Evolutionary conservation across 2,329 filamentous ascomycete species (phyloP), one percentile per base, ranked within the genome.

Genomic region (Coniochaeta sp.): DNA sequence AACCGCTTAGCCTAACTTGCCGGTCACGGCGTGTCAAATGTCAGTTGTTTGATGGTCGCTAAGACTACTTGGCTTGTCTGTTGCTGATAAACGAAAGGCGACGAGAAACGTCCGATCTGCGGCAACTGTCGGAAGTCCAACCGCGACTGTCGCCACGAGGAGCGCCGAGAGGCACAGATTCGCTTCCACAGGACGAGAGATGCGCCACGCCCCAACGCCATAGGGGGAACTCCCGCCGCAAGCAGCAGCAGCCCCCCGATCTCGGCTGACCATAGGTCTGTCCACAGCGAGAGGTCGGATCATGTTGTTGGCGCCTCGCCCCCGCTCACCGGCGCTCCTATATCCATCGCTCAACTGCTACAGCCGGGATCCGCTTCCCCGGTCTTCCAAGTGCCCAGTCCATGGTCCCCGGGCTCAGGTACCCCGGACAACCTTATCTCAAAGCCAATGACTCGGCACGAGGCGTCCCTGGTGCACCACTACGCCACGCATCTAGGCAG

Each of bases 21-120:
- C 42, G 24, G 42, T 27, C 42, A 47, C 42, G 42, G 24, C 42
- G 27, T 30, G 42, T 30, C 27, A 47, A 47, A 47, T 47, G 42
- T 30, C 3, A 6, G 42, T 46, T 27, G 14, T 4, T 26, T 38
- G 33, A 14, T n/a, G 33, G 18, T 38, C 6, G 33, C 33, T 20
- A 38, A n/a, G 7, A 6, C 16, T 10, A 4, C 20, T 28, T 10
- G 6, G 14, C 27, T 22, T 47, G 14, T 16, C 8, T 28, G 9
- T 32, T 32, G 42, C 42, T 47, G 22, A 47, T 24, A 30, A 47
- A 14, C 2, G 2, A 8, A n/a, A 27, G 42, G 42, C 42, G 42
- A 47, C 16, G 24, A 47, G 27, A 16, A 7, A 20, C 42, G 42
- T 6, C 42, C 42, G n/a, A 13, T 47, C 16, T 47, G 42, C 24